Conservation (phyloP, 1,139 yeast species). For the Meyerozyma carpophila region DNA sequence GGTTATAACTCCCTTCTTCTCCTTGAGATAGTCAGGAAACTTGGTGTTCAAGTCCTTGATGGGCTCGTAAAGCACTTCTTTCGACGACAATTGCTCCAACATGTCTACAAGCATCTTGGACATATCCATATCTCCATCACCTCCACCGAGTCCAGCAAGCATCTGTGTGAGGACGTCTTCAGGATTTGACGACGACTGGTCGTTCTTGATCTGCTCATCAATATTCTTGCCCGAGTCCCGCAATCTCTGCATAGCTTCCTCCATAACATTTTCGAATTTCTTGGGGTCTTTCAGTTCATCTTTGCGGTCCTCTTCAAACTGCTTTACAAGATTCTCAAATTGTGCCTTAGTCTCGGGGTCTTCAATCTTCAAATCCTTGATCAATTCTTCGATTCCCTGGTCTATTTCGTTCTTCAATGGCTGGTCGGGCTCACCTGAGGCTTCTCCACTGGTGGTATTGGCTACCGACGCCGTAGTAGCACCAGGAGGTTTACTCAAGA, state of each 20-base stretch:
- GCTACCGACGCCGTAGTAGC: constrained; percentile 15
- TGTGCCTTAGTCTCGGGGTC: constrained; percentile 59
- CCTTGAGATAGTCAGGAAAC: constrained; percentile 57
- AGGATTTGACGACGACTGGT: constrained; percentile 38
- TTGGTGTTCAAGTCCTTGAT: constrained; percentile 73
- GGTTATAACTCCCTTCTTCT: constrained; percentile 39
- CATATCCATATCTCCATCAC: constrained; percentile 48
- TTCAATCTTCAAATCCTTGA: constrained; percentile 51
- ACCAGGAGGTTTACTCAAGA: constrained; percentile 61
- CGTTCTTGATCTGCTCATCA: constrained; percentile 57
- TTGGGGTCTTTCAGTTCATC: constrained; percentile 31
- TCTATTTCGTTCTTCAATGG: constrained; percentile 40
- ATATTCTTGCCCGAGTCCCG: constrained; percentile 63
- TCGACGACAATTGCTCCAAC: constrained; percentile 79
- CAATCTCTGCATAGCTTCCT: constrained; percentile 75
- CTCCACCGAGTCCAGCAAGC: constrained; percentile 42
- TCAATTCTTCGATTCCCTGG: constrained; percentile 47
- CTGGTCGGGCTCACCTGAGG: constrained; percentile 12
- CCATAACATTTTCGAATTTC: constrained; percentile 70
- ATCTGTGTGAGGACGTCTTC: constrained; percentile 60
- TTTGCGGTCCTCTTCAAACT: constrained; percentile 35
- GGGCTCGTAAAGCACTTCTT: constrained; percentile 85
- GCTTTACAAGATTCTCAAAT: constrained; percentile 45
- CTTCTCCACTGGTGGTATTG: constrained; percentile 7
- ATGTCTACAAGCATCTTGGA: constrained; percentile 68